phyloP scores from a whole-genome alignment of 495 filamentous ascomycete species.

The Oleoguttula mirabilis region DNA sequence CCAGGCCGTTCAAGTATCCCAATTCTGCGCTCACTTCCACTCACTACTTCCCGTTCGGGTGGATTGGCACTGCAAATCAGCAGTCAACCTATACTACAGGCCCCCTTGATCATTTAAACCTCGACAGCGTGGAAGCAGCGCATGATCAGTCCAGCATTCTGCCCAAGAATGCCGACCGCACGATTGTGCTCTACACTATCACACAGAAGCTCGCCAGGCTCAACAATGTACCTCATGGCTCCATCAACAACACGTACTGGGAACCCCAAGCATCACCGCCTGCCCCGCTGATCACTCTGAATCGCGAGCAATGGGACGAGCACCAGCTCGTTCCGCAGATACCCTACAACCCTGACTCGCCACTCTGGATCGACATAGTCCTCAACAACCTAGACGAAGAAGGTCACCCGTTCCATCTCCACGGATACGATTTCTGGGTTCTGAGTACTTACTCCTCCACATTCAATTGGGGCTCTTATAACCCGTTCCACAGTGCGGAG shows the following conservation, averaged over 20 bases:
- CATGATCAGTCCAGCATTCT: neutral
- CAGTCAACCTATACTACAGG: too few relatives aligned
- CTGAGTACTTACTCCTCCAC: slow-evolving; percentile 4
- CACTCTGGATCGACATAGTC: slow-evolving; percentile 37
- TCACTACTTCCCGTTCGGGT: slow-evolving; percentile 33
- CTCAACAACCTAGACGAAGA: slow-evolving; percentile 43
- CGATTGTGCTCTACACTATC: slow-evolving; percentile 38
- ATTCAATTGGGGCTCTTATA: slow-evolving; percentile 21
- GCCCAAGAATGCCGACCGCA: slow-evolving; percentile 24
- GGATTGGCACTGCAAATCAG: too few relatives aligned
- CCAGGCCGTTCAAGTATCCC: slow-evolving; percentile 37
- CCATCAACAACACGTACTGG: slow-evolving; percentile 21
- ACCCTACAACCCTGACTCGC: slow-evolving; percentile 7
- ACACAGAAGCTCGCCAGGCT: slow-evolving; percentile 51
- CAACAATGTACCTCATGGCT: slow-evolving; percentile 44
- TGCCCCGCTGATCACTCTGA: slow-evolving; percentile 8
- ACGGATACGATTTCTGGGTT: slow-evolving; percentile 26
- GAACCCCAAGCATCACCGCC: slow-evolving; percentile 2
- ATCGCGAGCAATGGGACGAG: slow-evolving; percentile 14
- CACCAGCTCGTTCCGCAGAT: slow-evolving; percentile 24
- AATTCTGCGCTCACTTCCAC: slow-evolving; percentile 35
- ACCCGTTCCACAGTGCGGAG: slow-evolving; percentile 18
- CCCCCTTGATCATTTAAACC: too few relatives aligned
- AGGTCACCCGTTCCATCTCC: slow-evolving; percentile 41
- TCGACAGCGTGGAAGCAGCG: too few relatives aligned